phyloP scores from a whole-genome alignment of 1,284 basidiomycete species.

The Cryptococcus hybrid region DNA sequence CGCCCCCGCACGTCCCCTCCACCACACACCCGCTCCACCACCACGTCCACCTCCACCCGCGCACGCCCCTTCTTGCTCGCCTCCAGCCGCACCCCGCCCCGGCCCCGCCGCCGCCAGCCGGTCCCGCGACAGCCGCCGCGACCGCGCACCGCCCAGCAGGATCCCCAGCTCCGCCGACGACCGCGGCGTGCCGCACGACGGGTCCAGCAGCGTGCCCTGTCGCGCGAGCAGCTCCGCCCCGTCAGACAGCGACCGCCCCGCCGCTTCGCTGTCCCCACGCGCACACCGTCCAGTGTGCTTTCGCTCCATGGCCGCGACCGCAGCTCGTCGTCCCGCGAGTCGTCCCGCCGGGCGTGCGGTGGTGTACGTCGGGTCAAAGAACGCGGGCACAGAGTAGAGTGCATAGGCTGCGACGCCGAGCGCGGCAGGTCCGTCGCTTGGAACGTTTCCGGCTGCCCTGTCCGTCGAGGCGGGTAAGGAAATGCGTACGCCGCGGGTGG shows the following conservation, averaged over 20 bases:
- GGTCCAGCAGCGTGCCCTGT: constrained; percentile 48
- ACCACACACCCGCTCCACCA: constrained; percentile 72
- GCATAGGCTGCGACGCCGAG: constrained; percentile 18
- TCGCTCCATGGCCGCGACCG: constrained; percentile 30
- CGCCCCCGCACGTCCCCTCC: constrained; percentile 72
- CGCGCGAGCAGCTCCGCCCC: constrained; percentile 42
- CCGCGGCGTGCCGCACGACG: constrained; percentile 36
- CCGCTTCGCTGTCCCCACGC: background rate
- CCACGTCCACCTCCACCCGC: constrained; percentile 79
- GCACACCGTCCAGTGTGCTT: constrained; percentile 11
- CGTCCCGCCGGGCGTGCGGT: background rate
- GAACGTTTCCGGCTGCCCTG: background rate
- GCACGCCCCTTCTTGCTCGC: constrained; percentile 67
- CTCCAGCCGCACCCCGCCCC: constrained; percentile 43
- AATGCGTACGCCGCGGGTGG: background rate
- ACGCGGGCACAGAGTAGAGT: constrained; percentile 16
- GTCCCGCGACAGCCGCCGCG: constrained; percentile 29
- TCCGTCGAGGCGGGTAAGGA: background rate
- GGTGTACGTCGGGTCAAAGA: constrained; percentile 5
- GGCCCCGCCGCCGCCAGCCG: constrained; percentile 56
- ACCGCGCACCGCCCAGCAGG: constrained; percentile 40
- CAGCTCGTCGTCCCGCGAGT: constrained; percentile 16
- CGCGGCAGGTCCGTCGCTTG: constrained; percentile 6
- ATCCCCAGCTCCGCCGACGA: constrained; percentile 44
- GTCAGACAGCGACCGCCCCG: constrained; percentile 39